Evolutionary conservation across 2,329 filamentous ascomycete species (phyloP), one percentile per base, ranked within the genome.

Genomic region (Monilinia fructigena): DNA sequence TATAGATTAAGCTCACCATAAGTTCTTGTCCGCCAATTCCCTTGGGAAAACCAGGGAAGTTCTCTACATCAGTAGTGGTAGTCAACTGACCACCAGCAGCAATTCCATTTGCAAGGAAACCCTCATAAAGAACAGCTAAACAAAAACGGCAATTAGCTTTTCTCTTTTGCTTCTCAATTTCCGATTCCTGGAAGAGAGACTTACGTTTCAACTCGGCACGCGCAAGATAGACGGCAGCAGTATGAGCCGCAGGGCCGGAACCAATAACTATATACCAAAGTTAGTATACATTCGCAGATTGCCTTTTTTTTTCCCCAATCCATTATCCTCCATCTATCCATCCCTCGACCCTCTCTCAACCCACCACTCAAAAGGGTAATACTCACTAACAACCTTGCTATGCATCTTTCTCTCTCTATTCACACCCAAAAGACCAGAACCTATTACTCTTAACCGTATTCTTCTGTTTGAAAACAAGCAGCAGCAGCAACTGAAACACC

Each of bases 51-150:
- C 95, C 95, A 35, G 95, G 95, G 80, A 90, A 99, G 85, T 99
- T 99, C 83, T 99, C 95, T 68, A 99, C 88, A 73, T 99, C 96
- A 75, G 96, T 98, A 65, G 95, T 99, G 35, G 96, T 99, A 65
- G 96, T 99, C 73, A 99, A 85, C 84, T 99, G 95, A 67, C 95
- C 95, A 73, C 95, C 95, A 55, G 95, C 92, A 8, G 95, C 95
- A 75, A 96, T 96, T 76, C 94, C 95, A 77, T 97, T 95, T 74
- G 95, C 95, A 78, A 99, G 88, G 85, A 99, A 97, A 74, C 95
- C 95, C 82, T 99, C 95, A 78, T 98, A 99, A 73, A 99, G 85
- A 70, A 97, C 91, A 70, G 95, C 87, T 76, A 64, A 38, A 52
- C 6, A 23, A 14, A 8, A 38, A 35, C 8, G 56, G 38, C 45